These are phyloP conservation scores for Nidularia pulvinata DNA, from an alignment of 768 basidiomycete genomes.

Conservation along the genomic window DNA sequence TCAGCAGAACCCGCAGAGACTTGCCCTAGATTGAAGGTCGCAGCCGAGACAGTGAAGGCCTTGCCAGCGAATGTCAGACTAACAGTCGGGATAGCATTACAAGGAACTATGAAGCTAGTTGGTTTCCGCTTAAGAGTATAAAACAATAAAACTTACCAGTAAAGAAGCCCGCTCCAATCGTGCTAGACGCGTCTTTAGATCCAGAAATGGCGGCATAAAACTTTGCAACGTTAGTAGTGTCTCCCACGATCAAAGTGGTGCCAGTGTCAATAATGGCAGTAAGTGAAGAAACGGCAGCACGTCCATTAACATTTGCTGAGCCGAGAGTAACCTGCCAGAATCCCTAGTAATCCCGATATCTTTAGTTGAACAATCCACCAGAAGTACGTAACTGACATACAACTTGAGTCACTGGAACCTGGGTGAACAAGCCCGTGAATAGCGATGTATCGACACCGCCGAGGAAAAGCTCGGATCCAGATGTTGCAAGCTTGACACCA, in stretches of 20 bases:
- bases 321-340: slow-evolving; percentile 31
- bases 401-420: slow-evolving; percentile 26
- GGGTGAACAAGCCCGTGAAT: slow-evolving; percentile 44
- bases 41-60: slow-evolving; percentile 40
- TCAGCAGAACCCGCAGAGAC: slow-evolving; percentile 50
- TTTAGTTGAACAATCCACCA: neutral
- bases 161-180: slow-evolving; percentile 23
- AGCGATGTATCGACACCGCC: slow-evolving; percentile 48
- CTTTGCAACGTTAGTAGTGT: slow-evolving; percentile 15
- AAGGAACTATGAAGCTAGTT: slow-evolving; percentile 17
- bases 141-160: slow-evolving; percentile 13
- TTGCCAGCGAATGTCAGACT: slow-evolving; percentile 35
- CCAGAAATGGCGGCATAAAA: slow-evolving; percentile 29
- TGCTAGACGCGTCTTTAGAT: slow-evolving; percentile 18
- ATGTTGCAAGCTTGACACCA: slow-evolving; percentile 41
- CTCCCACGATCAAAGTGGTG: slow-evolving; percentile 37
- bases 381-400: slow-evolving; percentile 7
- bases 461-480: slow-evolving; percentile 50
- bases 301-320: slow-evolving; percentile 21
- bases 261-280: slow-evolving; percentile 39
- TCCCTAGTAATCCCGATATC: slow-evolving; percentile 9
- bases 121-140: neutral
- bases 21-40: slow-evolving; percentile 36
- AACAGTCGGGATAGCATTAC: slow-evolving; percentile 20
- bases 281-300: slow-evolving; percentile 10